Conservation (phyloP, 352 stramenopile species). For the Peronosclerospora sorghi region DNA sequence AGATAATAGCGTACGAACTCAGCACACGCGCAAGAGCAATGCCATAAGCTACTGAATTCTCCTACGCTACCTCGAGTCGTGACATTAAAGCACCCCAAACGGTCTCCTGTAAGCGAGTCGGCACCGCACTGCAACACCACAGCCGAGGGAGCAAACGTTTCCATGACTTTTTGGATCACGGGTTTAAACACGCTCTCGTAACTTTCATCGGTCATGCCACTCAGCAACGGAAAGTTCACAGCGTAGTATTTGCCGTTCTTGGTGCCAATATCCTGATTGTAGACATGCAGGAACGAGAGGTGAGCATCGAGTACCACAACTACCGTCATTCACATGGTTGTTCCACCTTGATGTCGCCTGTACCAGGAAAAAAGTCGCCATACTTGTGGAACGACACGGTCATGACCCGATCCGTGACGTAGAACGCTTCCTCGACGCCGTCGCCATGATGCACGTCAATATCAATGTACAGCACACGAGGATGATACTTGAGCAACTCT, state of each 20-base stretch:
- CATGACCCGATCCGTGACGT: constrained; percentile 97
- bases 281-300: constrained; percentile 1
- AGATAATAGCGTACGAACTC: background rate
- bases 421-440: constrained; percentile 95
- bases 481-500: constrained; percentile 95
- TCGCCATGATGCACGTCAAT: constrained; percentile 99
- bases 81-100: constrained; percentile 97
- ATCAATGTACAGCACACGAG: constrained; percentile 97
- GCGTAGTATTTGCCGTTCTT: constrained; percentile 92
- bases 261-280: constrained; percentile 84
- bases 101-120: constrained; percentile 94
- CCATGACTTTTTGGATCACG: constrained; percentile 90
- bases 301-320: background rate
- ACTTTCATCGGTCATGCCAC: constrained; percentile 92
- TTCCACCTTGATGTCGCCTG: constrained; percentile 79
- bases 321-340: background rate
- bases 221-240: constrained; percentile 95
- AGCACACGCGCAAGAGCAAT: background rate
- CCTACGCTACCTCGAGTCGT: constrained; percentile 57
- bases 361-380: constrained; percentile 98
- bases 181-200: constrained; percentile 97
- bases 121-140: constrained; percentile 97
- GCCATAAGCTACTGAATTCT: background rate
- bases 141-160: constrained; percentile 81
- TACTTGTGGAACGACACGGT: constrained; percentile 99